Evolutionary conservation across 106 monocot species (phyloP).

Genomic region (Gastrodia elata): DNA sequence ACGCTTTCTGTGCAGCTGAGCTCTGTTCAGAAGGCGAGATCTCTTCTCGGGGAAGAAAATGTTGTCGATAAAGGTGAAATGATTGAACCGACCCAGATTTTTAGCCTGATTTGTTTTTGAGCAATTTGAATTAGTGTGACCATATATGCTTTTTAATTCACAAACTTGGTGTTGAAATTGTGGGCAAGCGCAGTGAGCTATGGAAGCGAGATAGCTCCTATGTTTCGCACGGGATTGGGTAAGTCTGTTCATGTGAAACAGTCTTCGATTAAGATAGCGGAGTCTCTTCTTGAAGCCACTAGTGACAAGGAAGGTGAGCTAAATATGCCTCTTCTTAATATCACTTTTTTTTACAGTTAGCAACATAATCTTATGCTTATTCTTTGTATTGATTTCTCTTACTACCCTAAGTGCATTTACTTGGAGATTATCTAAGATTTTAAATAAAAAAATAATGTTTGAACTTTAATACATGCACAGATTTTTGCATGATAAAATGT

Average conservation of each 20-base stretch:
- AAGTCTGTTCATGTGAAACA: slow-evolving; percentile 37
- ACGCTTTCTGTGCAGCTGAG: slow-evolving; percentile 22
- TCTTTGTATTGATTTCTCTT: neutral
- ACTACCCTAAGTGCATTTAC: neutral
- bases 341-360: neutral
- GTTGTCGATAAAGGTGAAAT: slow-evolving; percentile 10
- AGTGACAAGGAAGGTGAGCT: slow-evolving; percentile 13
- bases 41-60: slow-evolving; percentile 26
- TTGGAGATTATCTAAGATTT: neutral
- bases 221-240: slow-evolving; percentile 49
- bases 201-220: slow-evolving; percentile 18
- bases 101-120: neutral
- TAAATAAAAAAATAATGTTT: neutral
- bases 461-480: neutral
- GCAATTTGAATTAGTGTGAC: neutral
- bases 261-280: slow-evolving; percentile 58
- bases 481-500: neutral
- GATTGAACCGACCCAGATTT: too few relatives aligned
- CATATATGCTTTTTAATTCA: neutral
- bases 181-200: neutral
- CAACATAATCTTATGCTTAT: neutral
- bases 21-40: slow-evolving; percentile 37
- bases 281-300: slow-evolving; percentile 36
- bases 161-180: neutral
- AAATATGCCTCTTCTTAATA: neutral